A percentile compares a stretch with the other conserved stretches of the same genome.
phyloP scores from a whole-genome alignment of 305 asterid genomes.

The Withania somnifera region DNA sequence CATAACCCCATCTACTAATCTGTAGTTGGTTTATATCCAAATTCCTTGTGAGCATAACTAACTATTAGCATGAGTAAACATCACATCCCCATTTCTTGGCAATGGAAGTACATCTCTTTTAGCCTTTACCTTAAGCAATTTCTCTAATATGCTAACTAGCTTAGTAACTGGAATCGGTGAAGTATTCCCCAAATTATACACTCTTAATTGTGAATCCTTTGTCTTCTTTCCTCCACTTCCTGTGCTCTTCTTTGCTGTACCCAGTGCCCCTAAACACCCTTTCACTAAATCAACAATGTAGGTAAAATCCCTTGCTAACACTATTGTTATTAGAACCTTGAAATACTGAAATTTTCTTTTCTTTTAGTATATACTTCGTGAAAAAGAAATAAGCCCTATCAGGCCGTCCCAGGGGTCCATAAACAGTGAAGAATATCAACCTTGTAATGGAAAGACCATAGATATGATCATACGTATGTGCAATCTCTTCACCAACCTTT shows the following conservation, averaged over 20 bases:
- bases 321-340: conserved; percentile 37
- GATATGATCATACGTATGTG: conserved; percentile 46
- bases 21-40: conserved; percentile 22
- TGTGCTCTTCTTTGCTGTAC: conserved; percentile 50
- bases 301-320: conserved; percentile 54
- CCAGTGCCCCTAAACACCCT: conserved; percentile 47
- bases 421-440: conserved; percentile 47
- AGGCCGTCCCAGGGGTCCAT: conserved; percentile 70
- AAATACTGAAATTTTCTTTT: conserved; percentile 39
- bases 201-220: conserved; percentile 20
- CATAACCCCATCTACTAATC: conserved; percentile 27
- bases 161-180: conserved; percentile 27
- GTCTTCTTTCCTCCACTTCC: conserved; percentile 53
- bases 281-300: conserved; percentile 49
- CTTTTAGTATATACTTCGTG: conserved; percentile 34
- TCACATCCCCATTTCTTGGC: conserved; percentile 33
- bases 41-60: conserved; percentile 28
- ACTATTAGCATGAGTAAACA: conserved; percentile 34
- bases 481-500: conserved; percentile 57
- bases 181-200: conserved; percentile 32
- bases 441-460: conserved; percentile 51
- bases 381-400: conserved; percentile 61
- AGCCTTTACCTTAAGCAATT: conserved; percentile 21
- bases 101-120: conserved; percentile 18
- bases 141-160: conserved; percentile 30